These are phyloP conservation scores for Xylogone sp. DNA, from an alignment of 2,329 filamentous ascomycete species.

Conservation along the genomic window DNA sequence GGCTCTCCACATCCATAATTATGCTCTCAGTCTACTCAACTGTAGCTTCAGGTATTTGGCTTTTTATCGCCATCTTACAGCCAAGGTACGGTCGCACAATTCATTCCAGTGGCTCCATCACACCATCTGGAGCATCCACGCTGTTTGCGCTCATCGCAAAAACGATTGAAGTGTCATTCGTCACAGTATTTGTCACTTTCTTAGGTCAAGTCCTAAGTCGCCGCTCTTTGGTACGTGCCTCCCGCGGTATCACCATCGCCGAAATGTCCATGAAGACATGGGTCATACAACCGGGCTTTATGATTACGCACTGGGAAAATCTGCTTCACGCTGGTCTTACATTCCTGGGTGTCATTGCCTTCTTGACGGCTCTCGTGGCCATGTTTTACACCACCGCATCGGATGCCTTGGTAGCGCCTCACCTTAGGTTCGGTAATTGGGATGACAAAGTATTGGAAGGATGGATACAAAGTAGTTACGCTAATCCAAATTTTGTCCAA, in stretches of 20 bases:
- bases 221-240: slow-evolving; percentile 56
- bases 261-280: slow-evolving; percentile 77
- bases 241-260: slow-evolving; percentile 65
- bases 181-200: slow-evolving; percentile 72
- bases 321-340: slow-evolving; percentile 61
- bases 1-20: slow-evolving; percentile 46
- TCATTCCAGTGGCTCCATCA: slow-evolving; percentile 45
- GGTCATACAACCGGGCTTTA: slow-evolving; percentile 68
- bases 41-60: slow-evolving; percentile 60
- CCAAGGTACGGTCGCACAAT: slow-evolving; percentile 60
- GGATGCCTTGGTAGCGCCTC: slow-evolving; percentile 70
- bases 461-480: slow-evolving; percentile 57
- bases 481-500: slow-evolving; percentile 55
- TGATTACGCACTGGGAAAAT: slow-evolving; percentile 66
- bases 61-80: slow-evolving; percentile 57
- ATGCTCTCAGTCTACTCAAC: slow-evolving; percentile 59
- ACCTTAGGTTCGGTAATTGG: slow-evolving; percentile 57
- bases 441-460: slow-evolving; percentile 48
- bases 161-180: slow-evolving; percentile 73
- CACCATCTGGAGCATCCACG: slow-evolving; percentile 61
- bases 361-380: slow-evolving; percentile 61
- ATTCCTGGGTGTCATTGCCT: slow-evolving; percentile 58
- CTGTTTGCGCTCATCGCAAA: slow-evolving; percentile 70
- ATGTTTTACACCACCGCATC: slow-evolving; percentile 76
- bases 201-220: slow-evolving; percentile 73